phyloP scores from a whole-genome alignment of 2,329 filamentous ascomycete species.

The Zymoseptoria tritici region DNA sequence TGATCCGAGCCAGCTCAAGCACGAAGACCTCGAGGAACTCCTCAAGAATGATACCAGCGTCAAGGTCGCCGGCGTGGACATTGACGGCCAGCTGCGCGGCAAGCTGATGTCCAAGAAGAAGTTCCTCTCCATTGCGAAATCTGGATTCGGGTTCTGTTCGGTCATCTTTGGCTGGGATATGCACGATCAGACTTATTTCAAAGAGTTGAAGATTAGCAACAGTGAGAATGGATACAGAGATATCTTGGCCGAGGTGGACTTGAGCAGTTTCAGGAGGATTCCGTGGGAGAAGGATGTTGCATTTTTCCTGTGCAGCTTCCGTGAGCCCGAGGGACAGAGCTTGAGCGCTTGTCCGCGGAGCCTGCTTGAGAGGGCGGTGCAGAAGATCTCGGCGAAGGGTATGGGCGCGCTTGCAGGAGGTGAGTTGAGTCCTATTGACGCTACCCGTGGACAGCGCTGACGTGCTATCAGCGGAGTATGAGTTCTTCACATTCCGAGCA shows the following conservation, averaged over 20 bases:
- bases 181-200: constrained; percentile 86
- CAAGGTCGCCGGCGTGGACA: constrained; percentile 81
- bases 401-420: constrained; percentile 84
- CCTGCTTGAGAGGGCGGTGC: constrained; percentile 59
- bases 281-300: constrained; percentile 85
- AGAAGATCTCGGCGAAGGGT: constrained; percentile 60
- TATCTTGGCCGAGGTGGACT: constrained; percentile 72
- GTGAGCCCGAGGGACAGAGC: constrained; percentile 66
- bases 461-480: constrained; percentile 66
- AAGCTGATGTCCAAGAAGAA: constrained; percentile 91
- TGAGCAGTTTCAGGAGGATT: constrained; percentile 70
- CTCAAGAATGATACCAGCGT: constrained; percentile 67
- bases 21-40: constrained; percentile 57
- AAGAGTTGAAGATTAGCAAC: constrained; percentile 80
- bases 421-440: constrained; percentile 37
- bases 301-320: constrained; percentile 77
- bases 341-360: constrained; percentile 74
- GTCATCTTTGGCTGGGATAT: constrained; percentile 97
- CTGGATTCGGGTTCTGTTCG: constrained; percentile 88
- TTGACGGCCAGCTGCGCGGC: constrained; percentile 78
- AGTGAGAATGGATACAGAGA: constrained; percentile 86
- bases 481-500: constrained; percentile 84
- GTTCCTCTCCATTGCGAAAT: constrained; percentile 72
- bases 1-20: constrained; percentile 44
- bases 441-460: constrained; percentile 8